These are phyloP conservation scores for Tillandsia fasciculata DNA, from an alignment of 176 grass and related monocot species.

Conservation along the genomic window DNA sequence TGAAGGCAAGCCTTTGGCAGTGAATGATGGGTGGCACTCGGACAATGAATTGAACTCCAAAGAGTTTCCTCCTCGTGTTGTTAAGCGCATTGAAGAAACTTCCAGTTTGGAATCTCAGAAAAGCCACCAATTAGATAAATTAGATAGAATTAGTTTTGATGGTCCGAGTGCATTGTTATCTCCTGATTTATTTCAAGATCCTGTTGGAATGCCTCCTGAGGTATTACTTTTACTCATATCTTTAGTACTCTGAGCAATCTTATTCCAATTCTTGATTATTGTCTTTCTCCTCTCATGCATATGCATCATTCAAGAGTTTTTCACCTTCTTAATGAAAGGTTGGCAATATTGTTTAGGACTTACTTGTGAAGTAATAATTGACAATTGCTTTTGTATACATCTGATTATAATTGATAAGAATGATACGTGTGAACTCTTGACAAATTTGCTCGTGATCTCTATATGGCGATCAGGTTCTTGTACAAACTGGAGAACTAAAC, in stretches of 20 bases:
- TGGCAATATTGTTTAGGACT: too few species aligned
- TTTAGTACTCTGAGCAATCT: conserved; percentile 14
- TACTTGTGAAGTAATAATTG: too few species aligned
- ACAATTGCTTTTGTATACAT: too few species aligned
- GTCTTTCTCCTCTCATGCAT: too few species aligned
- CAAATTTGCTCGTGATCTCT: too few species aligned
- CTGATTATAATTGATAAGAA: too few species aligned
- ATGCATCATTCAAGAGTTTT: too few species aligned
- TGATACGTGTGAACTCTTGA: too few species aligned
- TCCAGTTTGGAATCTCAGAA: conserved; percentile 31
- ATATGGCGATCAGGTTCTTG: too few species aligned
- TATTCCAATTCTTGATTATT: neutral
- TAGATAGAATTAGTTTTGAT: conserved; percentile 37
- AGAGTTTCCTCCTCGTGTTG: conserved; percentile 49
- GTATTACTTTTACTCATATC: conserved; percentile 24
- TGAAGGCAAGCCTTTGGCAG: conserved; percentile 35
- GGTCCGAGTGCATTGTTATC: conserved; percentile 30
- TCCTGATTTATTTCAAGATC: conserved; percentile 49
- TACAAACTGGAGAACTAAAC: too few species aligned
- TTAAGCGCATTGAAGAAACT: conserved; percentile 26
- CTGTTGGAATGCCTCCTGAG: conserved; percentile 72
- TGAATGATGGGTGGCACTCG: conserved; percentile 62
- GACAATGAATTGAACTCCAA: conserved; percentile 75
- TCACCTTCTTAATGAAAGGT: too few species aligned
- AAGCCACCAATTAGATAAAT: conserved; percentile 31